A percentile compares a stretch with the other conserved stretches of the same genome.
Conservation (phyloP, 139 green algal species). For the Ostreobium quekettii region DNA sequence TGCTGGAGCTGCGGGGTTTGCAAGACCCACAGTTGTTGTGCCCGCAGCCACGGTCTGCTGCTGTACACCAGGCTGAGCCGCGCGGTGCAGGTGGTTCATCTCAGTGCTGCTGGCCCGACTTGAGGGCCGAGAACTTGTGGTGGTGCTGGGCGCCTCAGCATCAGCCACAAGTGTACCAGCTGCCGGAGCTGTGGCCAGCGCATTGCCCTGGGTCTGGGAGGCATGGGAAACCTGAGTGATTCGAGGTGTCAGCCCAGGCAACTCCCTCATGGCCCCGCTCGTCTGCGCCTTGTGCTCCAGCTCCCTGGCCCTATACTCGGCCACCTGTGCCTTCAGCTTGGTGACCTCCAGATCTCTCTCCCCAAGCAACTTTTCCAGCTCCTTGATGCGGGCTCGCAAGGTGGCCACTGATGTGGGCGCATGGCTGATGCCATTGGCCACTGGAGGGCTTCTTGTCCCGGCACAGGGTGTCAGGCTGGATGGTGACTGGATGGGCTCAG, state of each 20-base stretch:
- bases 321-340: conserved; percentile 27
- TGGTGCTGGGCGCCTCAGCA: too few relatives aligned
- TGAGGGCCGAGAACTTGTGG: too few relatives aligned
- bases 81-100: too few relatives aligned
- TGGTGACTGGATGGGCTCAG: background rate
- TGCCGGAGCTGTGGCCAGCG: too few relatives aligned
- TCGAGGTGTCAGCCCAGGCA: too few relatives aligned
- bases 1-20: too few relatives aligned
- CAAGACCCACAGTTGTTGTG: too few relatives aligned
- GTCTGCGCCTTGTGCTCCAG: conserved; percentile 14
- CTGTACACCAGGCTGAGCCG: too few relatives aligned
- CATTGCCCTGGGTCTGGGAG: background rate
- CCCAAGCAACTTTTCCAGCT: conserved; percentile 27
- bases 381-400: conserved; percentile 20
- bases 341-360: conserved; percentile 32
- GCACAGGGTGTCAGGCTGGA: background rate
- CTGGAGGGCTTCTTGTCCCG: conserved; percentile 15
- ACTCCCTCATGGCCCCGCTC: conserved; percentile 5
- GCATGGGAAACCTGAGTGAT: background rate
- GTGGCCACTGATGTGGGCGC: conserved; percentile 6
- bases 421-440: background rate
- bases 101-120: too few relatives aligned
- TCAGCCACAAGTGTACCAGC: too few relatives aligned
- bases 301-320: conserved; percentile 1
- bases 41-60: too few relatives aligned